Conservation (phyloP, 768 basidiomycete genomes). For the Tulasnella calospora region DNA sequence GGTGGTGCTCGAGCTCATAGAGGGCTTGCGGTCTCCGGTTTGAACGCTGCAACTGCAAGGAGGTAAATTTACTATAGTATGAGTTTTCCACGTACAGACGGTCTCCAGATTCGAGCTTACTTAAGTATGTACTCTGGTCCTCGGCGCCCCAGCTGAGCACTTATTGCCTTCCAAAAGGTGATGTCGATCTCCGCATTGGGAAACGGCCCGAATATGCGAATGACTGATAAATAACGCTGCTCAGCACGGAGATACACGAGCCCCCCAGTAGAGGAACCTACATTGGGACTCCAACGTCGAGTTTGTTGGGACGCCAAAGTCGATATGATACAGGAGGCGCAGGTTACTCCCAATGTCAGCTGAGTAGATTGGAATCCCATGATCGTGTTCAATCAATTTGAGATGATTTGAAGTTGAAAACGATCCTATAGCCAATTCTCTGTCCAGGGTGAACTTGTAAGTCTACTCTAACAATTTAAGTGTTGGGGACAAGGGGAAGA, state of each 20-base stretch:
- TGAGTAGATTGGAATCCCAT: constrained; percentile 57
- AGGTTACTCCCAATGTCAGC: constrained; percentile 58
- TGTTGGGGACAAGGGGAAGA: neutral
- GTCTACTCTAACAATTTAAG: neutral
- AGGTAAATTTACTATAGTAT: neutral
- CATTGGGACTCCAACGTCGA: neutral
- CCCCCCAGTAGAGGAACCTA: neutral
- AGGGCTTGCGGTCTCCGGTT: neutral
- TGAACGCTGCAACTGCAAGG: neutral
- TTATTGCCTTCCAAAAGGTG: neutral
- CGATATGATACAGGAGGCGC: constrained; percentile 40
- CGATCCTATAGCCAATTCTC: constrained; percentile 63
- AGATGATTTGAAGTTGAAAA: constrained; percentile 69
- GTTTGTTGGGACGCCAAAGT: neutral
- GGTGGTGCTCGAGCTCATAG: neutral
- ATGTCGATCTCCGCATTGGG: neutral
- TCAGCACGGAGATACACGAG: neutral
- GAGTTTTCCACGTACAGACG: neutral
- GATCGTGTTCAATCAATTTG: constrained; percentile 41
- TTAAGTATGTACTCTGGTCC: neutral
- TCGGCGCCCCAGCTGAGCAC: neutral
- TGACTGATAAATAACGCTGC: neutral
- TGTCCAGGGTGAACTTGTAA: constrained; percentile 33
- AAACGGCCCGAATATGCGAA: constrained; percentile 10
- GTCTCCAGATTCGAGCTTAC: neutral